phyloP scores from a whole-genome alignment of 805 yeast genomes.

The Scheffersomyces amazonensis region DNA sequence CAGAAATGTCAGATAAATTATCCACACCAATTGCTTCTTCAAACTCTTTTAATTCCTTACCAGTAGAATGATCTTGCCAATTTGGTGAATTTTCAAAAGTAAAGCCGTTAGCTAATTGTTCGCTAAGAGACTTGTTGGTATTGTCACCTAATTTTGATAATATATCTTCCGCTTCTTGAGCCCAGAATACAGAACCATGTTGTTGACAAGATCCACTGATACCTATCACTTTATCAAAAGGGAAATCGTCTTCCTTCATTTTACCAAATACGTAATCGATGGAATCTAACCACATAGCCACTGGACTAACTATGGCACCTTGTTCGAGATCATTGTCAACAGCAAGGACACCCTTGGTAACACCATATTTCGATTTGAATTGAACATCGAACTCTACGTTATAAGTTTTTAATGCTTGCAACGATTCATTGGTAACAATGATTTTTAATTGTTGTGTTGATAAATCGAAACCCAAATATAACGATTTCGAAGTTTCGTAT shows the following conservation, averaged over 20 bases:
- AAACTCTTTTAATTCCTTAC: conserved; percentile 58
- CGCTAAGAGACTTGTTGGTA: conserved; percentile 30
- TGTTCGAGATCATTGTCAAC: conserved; percentile 41
- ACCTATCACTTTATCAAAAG: conserved; percentile 57
- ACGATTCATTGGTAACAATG: conserved; percentile 54
- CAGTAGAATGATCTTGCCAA: conserved; percentile 95
- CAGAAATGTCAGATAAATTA: conserved; percentile 64
- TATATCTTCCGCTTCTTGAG: conserved; percentile 40
- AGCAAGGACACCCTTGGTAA: conserved; percentile 66
- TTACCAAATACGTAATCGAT: conserved; percentile 58
- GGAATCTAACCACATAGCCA: conserved; percentile 88
- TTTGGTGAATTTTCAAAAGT: conserved; percentile 72
- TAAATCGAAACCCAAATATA: conserved; percentile 74
- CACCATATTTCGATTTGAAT: conserved; percentile 52
- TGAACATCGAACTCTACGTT: conserved; percentile 72
- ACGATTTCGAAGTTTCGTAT: conserved; percentile 3
- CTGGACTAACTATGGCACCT: conserved; percentile 74
- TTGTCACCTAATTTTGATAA: conserved; percentile 36
- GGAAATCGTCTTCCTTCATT: conserved; percentile 51
- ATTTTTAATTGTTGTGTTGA: conserved; percentile 89
- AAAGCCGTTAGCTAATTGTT: conserved; percentile 52
- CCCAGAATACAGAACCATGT: conserved; percentile 88
- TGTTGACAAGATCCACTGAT: conserved; percentile 89
- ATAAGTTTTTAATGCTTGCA: conserved; percentile 55
- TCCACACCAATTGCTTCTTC: conserved; percentile 63